Conservation (phyloP, 2,329 filamentous ascomycete genomes). For the Westerdykella sp. region DNA sequence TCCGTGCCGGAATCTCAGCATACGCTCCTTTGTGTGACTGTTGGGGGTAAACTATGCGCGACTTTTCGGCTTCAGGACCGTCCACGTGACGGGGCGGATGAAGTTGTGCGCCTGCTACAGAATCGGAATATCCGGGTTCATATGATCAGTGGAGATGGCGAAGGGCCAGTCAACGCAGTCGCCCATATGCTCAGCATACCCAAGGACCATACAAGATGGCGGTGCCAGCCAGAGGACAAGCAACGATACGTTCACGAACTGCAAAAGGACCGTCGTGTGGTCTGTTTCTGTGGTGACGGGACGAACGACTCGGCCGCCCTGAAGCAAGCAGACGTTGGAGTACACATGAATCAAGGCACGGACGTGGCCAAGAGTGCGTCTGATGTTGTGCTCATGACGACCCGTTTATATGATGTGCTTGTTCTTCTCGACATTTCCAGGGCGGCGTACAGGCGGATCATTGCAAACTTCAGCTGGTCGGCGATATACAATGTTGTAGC, state of each 20-base stretch:
- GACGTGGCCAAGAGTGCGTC: slow-evolving; percentile 63
- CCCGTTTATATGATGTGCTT: slow-evolving; percentile 51
- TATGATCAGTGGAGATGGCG: slow-evolving; percentile 54
- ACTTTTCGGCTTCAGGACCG: slow-evolving; percentile 47
- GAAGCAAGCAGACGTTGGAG: slow-evolving; percentile 62
- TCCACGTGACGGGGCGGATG: slow-evolving; percentile 46
- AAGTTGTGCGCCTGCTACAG: slow-evolving; percentile 48
- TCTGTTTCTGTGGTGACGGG: slow-evolving; percentile 70
- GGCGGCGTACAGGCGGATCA: slow-evolving; percentile 37
- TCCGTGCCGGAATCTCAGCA: slow-evolving; percentile 26
- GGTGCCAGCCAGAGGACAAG: slow-evolving; percentile 51
- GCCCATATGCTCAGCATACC: slow-evolving; percentile 39
- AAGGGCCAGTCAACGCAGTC: slow-evolving; percentile 44
- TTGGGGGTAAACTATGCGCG: slow-evolving; percentile 34
- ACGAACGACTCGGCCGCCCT: slow-evolving; percentile 73
- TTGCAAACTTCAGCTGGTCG: slow-evolving; percentile 66
- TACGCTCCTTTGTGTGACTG: slow-evolving; percentile 33
- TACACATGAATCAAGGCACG: slow-evolving; percentile 55
- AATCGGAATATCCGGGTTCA: slow-evolving; percentile 46
- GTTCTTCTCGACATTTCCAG: slow-evolving; percentile 51
- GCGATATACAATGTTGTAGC: slow-evolving; percentile 65
- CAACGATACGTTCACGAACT: slow-evolving; percentile 44
- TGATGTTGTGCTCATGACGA: slow-evolving; percentile 61
- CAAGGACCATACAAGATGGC: slow-evolving; percentile 36
- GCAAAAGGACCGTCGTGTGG: slow-evolving; percentile 29